Base-by-base conservation (phyloP, 2,329 filamentous ascomycete species). In the Penicillium oxalicum region DNA sequence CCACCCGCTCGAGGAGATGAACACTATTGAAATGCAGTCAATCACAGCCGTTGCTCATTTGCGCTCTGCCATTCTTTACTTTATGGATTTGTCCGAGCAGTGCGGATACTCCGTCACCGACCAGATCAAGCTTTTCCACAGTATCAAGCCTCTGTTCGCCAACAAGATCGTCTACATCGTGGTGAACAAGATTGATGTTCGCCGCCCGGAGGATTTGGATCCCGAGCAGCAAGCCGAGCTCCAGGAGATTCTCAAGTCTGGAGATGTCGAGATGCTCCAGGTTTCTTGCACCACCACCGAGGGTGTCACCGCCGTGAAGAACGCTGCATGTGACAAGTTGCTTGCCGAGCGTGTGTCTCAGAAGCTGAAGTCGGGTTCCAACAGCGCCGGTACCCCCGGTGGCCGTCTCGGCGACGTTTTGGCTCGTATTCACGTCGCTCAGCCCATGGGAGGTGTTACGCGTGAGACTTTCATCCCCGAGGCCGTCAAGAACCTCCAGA, bases 11-110 rank as follows among this genome's bases (percentile, higher is more conserved):
- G 93, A 97, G 73, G 93, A 97, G 75, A 98, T 97, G 93, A 95
- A 96, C 75, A 97, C 93, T 3, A 98, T 98, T 66, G 93, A 98
- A 74, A 97, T 97, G 89, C 93, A 97, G 77, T 87, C 87, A 53
- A 96, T 98, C 60, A 97, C 91, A 13, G 93, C 94, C 9, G 95
- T 98, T 74, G 93, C 93, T 44, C 94, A 98, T 76, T 78, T 98
- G 66, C 83, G 91, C 62, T 94, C 91, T 37, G 91, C 91, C 48
- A 94, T 98, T 56, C 77, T 97, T 51, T 97, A 97, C 73, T 97
- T 97, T 68, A 95, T 97, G 88, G 91, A 97, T 76, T 77, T 96
- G 53, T 95, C 88, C 24, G 91, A 96, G 76, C 89, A 95, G 76
- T 96, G 91, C 62, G 93, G 93, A 50, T 98, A 96, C 75, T 88